Percentiles rank a stretch among this genome's conserved stretches.
Conservation (phyloP, 768 basidiomycete genomes). For the Amanita phalloides region DNA sequence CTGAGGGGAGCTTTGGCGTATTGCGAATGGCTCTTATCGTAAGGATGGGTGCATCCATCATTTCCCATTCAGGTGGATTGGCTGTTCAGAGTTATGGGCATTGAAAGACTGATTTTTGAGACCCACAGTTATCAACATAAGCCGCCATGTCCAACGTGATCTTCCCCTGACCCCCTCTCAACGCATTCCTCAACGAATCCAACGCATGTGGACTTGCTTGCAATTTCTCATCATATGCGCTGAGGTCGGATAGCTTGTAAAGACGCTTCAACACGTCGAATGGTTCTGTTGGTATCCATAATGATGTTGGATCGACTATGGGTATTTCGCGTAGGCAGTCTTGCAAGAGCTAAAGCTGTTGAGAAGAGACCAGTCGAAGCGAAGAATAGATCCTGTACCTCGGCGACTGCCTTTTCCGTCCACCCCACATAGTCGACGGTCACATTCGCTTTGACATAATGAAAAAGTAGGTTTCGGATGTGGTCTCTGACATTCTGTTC, state of each 20-base stretch:
- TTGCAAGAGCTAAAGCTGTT: slow-evolving; percentile 23
- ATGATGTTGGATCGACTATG: slow-evolving; percentile 36
- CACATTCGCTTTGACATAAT: slow-evolving; percentile 43
- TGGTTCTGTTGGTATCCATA: slow-evolving; percentile 45
- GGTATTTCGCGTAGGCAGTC: slow-evolving; percentile 33
- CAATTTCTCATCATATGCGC: slow-evolving; percentile 36
- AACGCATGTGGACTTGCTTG: slow-evolving; percentile 23
- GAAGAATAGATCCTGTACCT: slow-evolving; percentile 19
- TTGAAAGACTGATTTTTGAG: neutral
- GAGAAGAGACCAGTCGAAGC: neutral
- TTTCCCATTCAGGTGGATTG: slow-evolving; percentile 7
- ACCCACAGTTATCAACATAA: slow-evolving; percentile 24
- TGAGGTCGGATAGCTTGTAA: slow-evolving; percentile 20
- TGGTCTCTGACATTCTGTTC: slow-evolving; percentile 26
- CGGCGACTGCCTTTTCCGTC: slow-evolving; percentile 36
- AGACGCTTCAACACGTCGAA: slow-evolving; percentile 30
- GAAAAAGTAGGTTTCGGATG: slow-evolving; percentile 41
- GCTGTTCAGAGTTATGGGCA: neutral
- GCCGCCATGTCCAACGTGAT: slow-evolving; percentile 27
- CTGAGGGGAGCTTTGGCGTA: neutral
- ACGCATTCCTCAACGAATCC: slow-evolving; percentile 20
- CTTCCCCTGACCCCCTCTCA: slow-evolving; percentile 14
- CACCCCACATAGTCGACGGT: slow-evolving; percentile 44
- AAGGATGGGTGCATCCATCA: neutral
- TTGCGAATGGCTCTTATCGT: slow-evolving; percentile 1